Conservation (phyloP, 345 rosid genomes). For the Dipteronia dyeriana region DNA sequence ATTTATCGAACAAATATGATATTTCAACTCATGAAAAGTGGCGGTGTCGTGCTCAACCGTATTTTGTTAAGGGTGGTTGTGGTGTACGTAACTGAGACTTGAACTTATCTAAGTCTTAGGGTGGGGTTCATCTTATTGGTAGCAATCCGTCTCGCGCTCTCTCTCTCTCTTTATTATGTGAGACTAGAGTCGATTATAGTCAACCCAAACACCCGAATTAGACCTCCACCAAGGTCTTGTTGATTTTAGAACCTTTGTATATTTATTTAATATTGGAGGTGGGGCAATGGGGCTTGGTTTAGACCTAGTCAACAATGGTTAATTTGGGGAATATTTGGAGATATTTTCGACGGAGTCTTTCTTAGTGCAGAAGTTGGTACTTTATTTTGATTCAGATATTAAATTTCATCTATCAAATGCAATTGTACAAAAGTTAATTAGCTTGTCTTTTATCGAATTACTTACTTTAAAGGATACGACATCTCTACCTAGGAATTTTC, state of each 20-base stretch:
- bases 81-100: not conserved
- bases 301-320: constrained; percentile 34
- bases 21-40: too few species aligned
- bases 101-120: constrained; percentile 17
- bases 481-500: not conserved
- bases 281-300: not conserved
- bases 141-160: not conserved
- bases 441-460: not conserved
- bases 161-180: not conserved
- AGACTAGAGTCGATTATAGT: constrained; percentile 28
- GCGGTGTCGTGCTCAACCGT: too few species aligned
- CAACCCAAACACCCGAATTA: constrained; percentile 28
- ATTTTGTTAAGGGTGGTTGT: too few species aligned
- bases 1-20: too few species aligned
- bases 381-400: too few species aligned
- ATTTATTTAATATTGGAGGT: not conserved
- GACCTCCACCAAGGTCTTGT: constrained; percentile 16
- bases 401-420: too few species aligned
- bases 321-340: not conserved
- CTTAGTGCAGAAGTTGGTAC: not conserved
- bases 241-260: not conserved
- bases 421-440: too few species aligned
- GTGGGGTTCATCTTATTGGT: not conserved
- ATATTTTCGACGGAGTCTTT: not conserved
- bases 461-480: not conserved